Conservation (phyloP, 805 yeast species). For the Clavispora phyllophila region DNA sequence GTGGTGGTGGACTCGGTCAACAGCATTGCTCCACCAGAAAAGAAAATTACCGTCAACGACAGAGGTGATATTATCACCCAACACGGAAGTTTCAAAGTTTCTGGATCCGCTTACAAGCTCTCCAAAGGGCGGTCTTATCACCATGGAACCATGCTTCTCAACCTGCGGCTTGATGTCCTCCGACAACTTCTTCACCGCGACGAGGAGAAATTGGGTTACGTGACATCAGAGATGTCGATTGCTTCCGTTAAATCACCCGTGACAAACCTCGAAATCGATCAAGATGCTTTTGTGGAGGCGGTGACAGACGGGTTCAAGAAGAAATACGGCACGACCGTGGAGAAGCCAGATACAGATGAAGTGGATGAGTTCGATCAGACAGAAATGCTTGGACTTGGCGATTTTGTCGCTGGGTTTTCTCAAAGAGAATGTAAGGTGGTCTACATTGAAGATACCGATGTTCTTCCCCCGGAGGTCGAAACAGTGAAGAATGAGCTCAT, state of each 20-base stretch:
- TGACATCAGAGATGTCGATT: conserved; percentile 50
- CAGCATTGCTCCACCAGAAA: conserved; percentile 5
- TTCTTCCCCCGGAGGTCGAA: conserved; percentile 35
- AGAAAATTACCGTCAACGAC: conserved; percentile 48
- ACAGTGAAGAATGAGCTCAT: conserved; percentile 38
- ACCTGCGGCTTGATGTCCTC: conserved; percentile 57
- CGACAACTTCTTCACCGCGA: conserved; percentile 54
- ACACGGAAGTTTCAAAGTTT: conserved; percentile 49
- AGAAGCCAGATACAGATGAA: not conserved
- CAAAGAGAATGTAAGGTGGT: conserved; percentile 10
- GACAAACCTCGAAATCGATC: conserved; percentile 49
- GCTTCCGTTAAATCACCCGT: conserved; percentile 82
- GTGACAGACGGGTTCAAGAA: conserved; percentile 38
- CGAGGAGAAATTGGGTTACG: conserved; percentile 30
- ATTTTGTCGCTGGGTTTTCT: conserved; percentile 20
- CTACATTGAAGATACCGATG: conserved; percentile 21
- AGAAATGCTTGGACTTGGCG: conserved; percentile 29
- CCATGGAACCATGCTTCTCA: conserved; percentile 91
- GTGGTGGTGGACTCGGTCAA: conserved; percentile 36
- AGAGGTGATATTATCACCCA: conserved; percentile 74
- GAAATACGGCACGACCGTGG: conserved; percentile 18
- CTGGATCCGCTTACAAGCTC: conserved; percentile 91
- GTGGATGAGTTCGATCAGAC: conserved; percentile 22
- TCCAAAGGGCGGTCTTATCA: conserved; percentile 81
- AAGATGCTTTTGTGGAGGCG: conserved; percentile 41